Percentiles rank a stretch among this genome's conserved stretches.
Evolutionary conservation across 805 yeast species (phyloP).

Genomic region (Ogataea nakhonphanomensis): DNA sequence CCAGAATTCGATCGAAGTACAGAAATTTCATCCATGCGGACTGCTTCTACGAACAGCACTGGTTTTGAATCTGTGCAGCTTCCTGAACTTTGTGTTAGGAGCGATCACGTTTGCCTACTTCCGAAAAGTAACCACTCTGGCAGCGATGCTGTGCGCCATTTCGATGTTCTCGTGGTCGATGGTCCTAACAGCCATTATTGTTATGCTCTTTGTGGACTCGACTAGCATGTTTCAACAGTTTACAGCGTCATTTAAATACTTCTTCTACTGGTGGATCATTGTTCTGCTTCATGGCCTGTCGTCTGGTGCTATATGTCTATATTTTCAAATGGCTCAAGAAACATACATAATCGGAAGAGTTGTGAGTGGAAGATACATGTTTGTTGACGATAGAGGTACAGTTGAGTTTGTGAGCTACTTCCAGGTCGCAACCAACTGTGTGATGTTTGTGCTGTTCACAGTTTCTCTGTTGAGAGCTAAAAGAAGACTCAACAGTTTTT

Average conservation of each 20-base stretch:
- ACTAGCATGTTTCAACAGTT: conserved; percentile 13
- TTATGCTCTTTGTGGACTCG: conserved; percentile 8
- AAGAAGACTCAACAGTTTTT: conserved; percentile 8
- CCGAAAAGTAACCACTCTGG: conserved; percentile 7
- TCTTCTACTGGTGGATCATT: conserved; percentile 18
- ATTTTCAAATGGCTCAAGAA: conserved; percentile 7
- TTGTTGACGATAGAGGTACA: conserved; percentile 7
- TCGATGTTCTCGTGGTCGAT: conserved; percentile 11
- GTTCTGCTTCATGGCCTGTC: conserved; percentile 10
- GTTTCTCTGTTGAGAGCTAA: conserved; percentile 12
- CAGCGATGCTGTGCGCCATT: conserved; percentile 7
- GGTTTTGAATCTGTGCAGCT: conserved; percentile 11
- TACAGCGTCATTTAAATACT: conserved; percentile 13
- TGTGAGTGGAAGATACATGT: conserved; percentile 6
- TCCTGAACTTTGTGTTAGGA: conserved; percentile 13
- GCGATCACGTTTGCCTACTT: conserved; percentile 12
- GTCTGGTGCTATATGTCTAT: conserved; percentile 7
- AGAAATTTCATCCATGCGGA: conserved; percentile 13
- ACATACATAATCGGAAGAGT: conserved; percentile 7
- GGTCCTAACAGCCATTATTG: conserved; percentile 9
- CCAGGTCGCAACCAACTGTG: conserved; percentile 8
- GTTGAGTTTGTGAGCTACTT: conserved; percentile 15
- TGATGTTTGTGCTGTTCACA: conserved; percentile 11
- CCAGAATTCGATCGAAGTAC: conserved; percentile 10
- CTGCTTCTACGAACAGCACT: conserved; percentile 13